Conservation (phyloP, 306 rosid species). For the Ormosia semicastrata region DNA sequence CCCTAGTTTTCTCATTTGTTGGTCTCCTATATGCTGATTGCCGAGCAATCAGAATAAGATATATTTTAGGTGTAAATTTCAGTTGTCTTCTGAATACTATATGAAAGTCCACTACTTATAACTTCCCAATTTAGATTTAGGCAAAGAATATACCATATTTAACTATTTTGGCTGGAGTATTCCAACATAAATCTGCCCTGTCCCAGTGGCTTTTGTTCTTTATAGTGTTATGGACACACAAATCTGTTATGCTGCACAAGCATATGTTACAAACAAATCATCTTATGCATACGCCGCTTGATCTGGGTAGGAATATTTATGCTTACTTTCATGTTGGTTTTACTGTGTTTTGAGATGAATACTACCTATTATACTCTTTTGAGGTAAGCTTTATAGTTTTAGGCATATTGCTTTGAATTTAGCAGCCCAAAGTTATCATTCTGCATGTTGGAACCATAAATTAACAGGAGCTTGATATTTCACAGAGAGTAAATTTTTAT, state of each 20-base stretch:
- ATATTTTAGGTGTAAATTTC: not conserved
- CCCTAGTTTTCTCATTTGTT: not conserved
- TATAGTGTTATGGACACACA: not conserved
- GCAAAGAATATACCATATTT: not conserved
- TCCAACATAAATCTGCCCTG: not conserved
- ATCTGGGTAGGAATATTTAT: not conserved
- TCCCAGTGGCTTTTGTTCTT: not conserved
- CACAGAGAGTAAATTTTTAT: not conserved
- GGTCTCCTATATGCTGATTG: not conserved
- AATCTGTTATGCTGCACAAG: not conserved
- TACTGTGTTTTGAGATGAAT: not conserved
- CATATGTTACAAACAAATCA: conserved; percentile 2
- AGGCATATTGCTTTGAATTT: not conserved
- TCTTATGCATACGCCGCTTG: not conserved
- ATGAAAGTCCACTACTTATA: not conserved
- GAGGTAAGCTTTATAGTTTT: not conserved
- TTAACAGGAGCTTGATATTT: not conserved
- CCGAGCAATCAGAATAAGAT: not conserved
- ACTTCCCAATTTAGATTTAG: not conserved
- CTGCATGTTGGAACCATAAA: not conserved
- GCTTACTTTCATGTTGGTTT: conserved; percentile 9
- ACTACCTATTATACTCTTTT: not conserved
- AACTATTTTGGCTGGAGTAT: not conserved
- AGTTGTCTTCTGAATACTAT: not conserved
- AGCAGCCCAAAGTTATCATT: not conserved